Conservation (phyloP, 805 yeast species). For the Wickerhamiella domercqiae region DNA sequence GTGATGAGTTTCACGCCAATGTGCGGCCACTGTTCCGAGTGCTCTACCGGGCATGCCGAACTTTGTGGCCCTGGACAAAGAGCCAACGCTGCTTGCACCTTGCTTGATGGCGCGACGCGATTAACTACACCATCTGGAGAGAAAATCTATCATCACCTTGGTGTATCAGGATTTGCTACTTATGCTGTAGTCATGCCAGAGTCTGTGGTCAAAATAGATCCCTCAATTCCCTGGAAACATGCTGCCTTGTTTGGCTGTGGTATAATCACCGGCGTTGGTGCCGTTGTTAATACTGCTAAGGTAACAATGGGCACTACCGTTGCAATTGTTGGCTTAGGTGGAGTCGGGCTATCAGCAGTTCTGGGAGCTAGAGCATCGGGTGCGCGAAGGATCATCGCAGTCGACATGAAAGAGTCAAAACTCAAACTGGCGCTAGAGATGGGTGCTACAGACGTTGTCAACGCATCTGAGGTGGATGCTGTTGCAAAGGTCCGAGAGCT, state of each 20-base stretch:
- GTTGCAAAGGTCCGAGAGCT: constrained; percentile 61
- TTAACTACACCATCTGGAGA: constrained; percentile 57
- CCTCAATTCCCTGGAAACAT: constrained; percentile 67
- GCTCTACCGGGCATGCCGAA: constrained; percentile 88
- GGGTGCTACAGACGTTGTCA: constrained; percentile 90
- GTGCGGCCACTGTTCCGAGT: constrained; percentile 87
- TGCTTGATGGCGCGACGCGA: constrained; percentile 95
- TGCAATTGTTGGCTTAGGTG: constrained; percentile 91
- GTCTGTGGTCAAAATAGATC: constrained; percentile 83
- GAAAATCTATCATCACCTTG: constrained; percentile 83
- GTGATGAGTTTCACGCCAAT: constrained; percentile 92
- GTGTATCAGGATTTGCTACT: constrained; percentile 91
- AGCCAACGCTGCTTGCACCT: constrained; percentile 93
- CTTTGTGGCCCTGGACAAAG: constrained; percentile 89
- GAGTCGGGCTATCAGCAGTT: constrained; percentile 88
- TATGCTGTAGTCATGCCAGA: constrained; percentile 97
- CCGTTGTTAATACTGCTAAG: constrained; percentile 85
- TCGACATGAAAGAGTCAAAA: constrained; percentile 75
- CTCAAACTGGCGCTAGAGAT: constrained; percentile 70
- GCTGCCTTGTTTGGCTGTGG: constrained; percentile 95
- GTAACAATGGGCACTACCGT: constrained; percentile 83
- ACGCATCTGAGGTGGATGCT: constrained; percentile 63
- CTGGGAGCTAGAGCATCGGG: constrained; percentile 81
- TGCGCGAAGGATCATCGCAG: constrained; percentile 63
- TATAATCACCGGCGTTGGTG: constrained; percentile 96